Percentiles rank a stretch among this genome's conserved stretches.
Evolutionary conservation across 2,329 filamentous ascomycete species (phyloP).

Genomic region (Talaromyces atroroseus): DNA sequence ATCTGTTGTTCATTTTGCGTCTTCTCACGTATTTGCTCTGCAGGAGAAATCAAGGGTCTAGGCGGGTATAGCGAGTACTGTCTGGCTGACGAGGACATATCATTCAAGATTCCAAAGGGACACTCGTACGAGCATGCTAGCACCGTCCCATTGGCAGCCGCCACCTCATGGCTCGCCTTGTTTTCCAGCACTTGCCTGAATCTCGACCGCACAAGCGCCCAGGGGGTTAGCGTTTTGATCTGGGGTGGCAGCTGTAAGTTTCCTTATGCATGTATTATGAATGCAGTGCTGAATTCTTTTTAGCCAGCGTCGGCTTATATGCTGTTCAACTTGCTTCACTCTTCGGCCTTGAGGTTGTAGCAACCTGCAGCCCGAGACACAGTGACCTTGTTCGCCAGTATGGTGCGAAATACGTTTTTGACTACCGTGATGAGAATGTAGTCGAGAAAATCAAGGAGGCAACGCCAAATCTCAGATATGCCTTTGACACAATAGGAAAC

Average conservation of each 20-base stretch:
- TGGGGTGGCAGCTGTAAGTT: conserved; percentile 38
- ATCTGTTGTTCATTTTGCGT: no score
- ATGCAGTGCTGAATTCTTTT: no score
- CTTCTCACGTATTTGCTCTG: no score
- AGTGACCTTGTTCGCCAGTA: conserved; percentile 26
- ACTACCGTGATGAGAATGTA: conserved; percentile 36
- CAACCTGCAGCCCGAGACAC: conserved; percentile 32
- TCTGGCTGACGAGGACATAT: conserved; percentile 35
- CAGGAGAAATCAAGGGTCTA: conserved; percentile 28
- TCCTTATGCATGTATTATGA: conserved; percentile 5
- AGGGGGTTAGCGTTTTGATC: conserved; percentile 30
- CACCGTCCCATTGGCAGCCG: conserved; percentile 39
- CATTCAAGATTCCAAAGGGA: conserved; percentile 41
- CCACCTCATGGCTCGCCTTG: conserved; percentile 20
- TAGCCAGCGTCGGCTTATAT: conserved; percentile 37
- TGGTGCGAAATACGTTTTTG: conserved; percentile 33
- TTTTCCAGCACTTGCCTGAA: conserved; percentile 35
- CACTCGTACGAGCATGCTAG: conserved; percentile 47
- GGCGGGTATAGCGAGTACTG: conserved; percentile 39
- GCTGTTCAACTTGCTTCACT: conserved; percentile 32
- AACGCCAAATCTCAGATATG: conserved; percentile 31
- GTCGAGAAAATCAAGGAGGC: conserved; percentile 28
- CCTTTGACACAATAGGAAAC: conserved; percentile 13
- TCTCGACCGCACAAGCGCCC: conserved; percentile 17
- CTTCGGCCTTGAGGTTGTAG: conserved; percentile 27